Conservation (phyloP, 768 basidiomycete genomes). For the Boletales sp. region DNA sequence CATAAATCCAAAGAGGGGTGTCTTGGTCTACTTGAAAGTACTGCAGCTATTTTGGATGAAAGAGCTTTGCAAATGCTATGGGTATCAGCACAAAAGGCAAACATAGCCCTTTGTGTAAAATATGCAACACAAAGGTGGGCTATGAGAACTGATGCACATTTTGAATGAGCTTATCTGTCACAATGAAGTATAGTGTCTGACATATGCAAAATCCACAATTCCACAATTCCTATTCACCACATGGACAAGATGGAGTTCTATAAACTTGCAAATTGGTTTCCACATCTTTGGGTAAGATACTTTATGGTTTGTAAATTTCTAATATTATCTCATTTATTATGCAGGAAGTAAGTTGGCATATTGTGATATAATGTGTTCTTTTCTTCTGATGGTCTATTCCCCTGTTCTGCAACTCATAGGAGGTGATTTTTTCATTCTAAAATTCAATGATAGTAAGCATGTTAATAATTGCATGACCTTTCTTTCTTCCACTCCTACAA, state of each 20-base stretch:
- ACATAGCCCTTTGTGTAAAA: conserved; percentile 3
- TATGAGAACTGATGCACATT: too few species aligned
- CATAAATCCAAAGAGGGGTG: not conserved
- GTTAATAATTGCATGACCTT: not conserved
- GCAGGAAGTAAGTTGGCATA: not conserved
- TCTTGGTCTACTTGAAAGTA: not conserved
- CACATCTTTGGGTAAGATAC: not conserved
- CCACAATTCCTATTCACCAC: not conserved
- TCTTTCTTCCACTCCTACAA: not conserved
- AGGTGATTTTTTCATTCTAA: not conserved
- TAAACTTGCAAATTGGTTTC: not conserved
- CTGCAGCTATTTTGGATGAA: not conserved
- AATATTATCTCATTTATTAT: too few species aligned
- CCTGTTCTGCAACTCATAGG: not conserved
- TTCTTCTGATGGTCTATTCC: not conserved
- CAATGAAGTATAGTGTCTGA: not conserved
- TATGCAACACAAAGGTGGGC: conserved; percentile 4
- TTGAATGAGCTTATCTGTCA: too few species aligned
- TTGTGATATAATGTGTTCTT: not conserved
- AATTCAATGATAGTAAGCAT: not conserved
- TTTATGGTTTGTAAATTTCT: too few species aligned
- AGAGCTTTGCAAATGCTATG: conserved; percentile 1
- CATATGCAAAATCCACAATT: not conserved
- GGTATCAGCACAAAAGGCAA: conserved; percentile 6
- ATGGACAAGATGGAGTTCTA: not conserved